Evolutionary conservation across 2,329 filamentous ascomycete species (phyloP), one percentile per base, ranked within the genome.

Genomic region (Lecanicillium sp.): DNA sequence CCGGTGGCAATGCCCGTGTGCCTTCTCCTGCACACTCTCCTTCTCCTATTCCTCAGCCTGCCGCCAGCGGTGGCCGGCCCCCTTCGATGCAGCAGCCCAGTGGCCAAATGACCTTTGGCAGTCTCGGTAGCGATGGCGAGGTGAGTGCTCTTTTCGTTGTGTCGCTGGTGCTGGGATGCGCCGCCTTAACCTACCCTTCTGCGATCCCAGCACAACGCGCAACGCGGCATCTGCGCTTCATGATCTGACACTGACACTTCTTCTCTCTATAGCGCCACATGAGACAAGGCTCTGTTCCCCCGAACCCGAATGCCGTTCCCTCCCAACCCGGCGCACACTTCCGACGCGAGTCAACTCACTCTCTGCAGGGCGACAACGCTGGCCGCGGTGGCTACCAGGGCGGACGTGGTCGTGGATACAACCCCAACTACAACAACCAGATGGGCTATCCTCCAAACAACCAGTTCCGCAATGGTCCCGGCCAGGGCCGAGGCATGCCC

Each of bases 21-120:
- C 80, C 81, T 34, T 94, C 89, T 33, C 92, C 92, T 5, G 81
- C 85, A 35, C 82, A 84, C 50, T 96, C 90, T 33, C 92, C 92
- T 4, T 90, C 87, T 30, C 92, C 92, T 4, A 97, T 97, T 51
- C 90, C 92, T 22, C 86, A 90, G 61, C 87, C 88, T 37, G 78
- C 83, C 39, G 81, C 82, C 25, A 85, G 81, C 54, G 92, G 88
- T 55, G 87, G 88, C 51, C 87, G 87, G 54, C 89, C 89, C 50
- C 87, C 88, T 32, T 83, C 87, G 47, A 74, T 87, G 47, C 73
- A 81, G 49, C 80, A 80, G 48, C 79, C 83, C 49, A 76, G 76
- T 39, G 60, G 61, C 33, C 81, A 79, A 54, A 80, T 82, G 60
- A 77, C 86, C 37, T 96, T 95, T 68, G 89, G 89, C 48, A 89